Conservation (phyloP, 2,329 filamentous ascomycete species). For the Nothophoma quercina region DNA sequence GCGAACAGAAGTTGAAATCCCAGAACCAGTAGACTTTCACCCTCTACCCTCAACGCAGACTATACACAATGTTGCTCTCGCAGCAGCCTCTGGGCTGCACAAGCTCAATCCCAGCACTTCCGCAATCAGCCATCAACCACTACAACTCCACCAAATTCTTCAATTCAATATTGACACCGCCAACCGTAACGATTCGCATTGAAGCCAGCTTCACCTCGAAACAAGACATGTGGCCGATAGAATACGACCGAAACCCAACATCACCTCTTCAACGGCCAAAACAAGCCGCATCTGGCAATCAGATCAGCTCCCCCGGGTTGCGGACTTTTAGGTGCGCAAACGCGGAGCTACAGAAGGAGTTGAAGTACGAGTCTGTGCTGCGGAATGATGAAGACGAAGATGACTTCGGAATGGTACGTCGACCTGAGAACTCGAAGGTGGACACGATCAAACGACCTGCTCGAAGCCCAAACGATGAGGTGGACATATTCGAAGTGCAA, state of each 20-base stretch:
- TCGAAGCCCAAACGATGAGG: not conserved
- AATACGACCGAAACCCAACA: not conserved
- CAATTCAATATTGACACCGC: not conserved
- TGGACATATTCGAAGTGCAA: conserved; percentile 5
- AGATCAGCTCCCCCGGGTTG: not conserved
- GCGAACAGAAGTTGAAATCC: not conserved
- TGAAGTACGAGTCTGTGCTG: not conserved
- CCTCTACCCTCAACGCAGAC: not conserved
- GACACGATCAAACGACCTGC: too few species aligned
- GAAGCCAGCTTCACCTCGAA: not conserved
- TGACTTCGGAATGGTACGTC: not conserved
- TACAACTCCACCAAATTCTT: conserved; percentile 6
- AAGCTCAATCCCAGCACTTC: not conserved
- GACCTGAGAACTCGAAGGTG: not conserved
- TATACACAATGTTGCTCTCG: conserved; percentile 10
- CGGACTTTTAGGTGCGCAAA: not conserved
- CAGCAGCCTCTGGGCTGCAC: conserved; percentile 7
- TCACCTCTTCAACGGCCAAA: not conserved
- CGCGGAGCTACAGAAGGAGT: not conserved
- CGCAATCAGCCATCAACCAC: not conserved
- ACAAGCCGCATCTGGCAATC: not conserved
- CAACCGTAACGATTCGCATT: not conserved
- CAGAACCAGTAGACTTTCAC: conserved; percentile 1
- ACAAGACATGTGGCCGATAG: not conserved
- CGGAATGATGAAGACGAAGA: not conserved